Conservation (phyloP, 139 green algal species). For the Nannochloris sp. region DNA sequence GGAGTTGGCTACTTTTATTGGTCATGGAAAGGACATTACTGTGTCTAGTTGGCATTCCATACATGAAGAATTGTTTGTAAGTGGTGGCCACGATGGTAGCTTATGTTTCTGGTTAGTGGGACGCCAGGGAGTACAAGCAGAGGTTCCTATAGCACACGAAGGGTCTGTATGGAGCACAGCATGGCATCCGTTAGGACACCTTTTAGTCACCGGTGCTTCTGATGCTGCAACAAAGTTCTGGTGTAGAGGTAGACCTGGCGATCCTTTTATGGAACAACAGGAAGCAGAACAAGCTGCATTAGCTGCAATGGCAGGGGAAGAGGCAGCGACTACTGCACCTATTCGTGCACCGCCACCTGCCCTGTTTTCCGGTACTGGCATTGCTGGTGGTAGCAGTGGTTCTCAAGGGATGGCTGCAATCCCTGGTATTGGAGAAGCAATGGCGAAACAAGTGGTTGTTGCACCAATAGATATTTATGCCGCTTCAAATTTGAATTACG, state of each 20-base stretch:
- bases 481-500: not conserved
- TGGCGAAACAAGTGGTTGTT: conserved; percentile 9
- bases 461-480: not conserved
- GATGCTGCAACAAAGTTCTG: conserved; percentile 70
- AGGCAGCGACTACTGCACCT: not conserved
- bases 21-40: conserved; percentile 75
- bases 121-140: conserved; percentile 20
- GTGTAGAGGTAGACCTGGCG: conserved; percentile 38
- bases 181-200: conserved; percentile 84
- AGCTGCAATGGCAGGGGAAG: conserved; percentile 7
- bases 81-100: conserved; percentile 60
- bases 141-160: conserved; percentile 60
- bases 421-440: conserved; percentile 26
- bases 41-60: conserved; percentile 75
- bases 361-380: not conserved
- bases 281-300: conserved; percentile 21
- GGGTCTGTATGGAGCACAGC: conserved; percentile 53
- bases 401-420: too few species aligned
- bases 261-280: conserved; percentile 34
- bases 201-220: conserved; percentile 54
- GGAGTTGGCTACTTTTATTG: conserved; percentile 60
- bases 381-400: not conserved
- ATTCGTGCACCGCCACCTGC: not conserved
- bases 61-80: conserved; percentile 78
- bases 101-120: conserved; percentile 8